Percentiles rank a stretch among this genome's conserved stretches.
These are phyloP conservation scores for Cladophialophora immunda DNA, from an alignment of 2,329 filamentous ascomycete species.

Conservation along the genomic window DNA sequence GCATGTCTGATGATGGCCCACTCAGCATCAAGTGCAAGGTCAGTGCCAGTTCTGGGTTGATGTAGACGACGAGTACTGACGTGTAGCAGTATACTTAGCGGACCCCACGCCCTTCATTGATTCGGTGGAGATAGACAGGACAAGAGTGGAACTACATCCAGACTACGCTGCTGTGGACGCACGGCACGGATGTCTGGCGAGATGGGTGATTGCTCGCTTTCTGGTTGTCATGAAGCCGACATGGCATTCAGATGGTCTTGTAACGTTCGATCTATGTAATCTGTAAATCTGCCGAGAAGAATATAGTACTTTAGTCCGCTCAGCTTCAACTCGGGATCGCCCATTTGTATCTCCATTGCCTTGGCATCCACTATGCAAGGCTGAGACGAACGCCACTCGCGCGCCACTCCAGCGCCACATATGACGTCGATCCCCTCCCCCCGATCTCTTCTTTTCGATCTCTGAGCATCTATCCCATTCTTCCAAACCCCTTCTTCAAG, in stretches of 20 bases:
- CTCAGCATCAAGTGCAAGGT: conserved; percentile 28
- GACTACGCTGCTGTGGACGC: conserved; percentile 20
- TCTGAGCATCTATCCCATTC: background rate
- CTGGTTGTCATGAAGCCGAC: conserved; percentile 4
- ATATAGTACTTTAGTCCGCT: conserved; percentile 8
- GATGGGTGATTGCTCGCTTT: background rate
- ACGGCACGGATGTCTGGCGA: background rate
- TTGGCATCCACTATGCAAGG: background rate
- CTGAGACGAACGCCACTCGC: conserved; percentile 12
- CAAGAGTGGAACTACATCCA: background rate
- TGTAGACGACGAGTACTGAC: background rate
- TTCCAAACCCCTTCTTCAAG: conserved; percentile 1
- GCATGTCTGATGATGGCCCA: conserved; percentile 14
- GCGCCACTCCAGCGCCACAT: conserved; percentile 5
- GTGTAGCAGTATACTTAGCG: background rate
- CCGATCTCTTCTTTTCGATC: background rate
- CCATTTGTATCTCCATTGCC: background rate
- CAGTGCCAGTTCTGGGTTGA: background rate
- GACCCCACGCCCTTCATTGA: background rate
- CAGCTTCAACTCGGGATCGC: background rate
- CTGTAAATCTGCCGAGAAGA: background rate
- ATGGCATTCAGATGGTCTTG: conserved; percentile 6
- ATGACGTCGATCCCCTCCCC: conserved; percentile 8
- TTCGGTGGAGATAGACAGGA: background rate
- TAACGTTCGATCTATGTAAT: background rate